A percentile compares a stretch with the other conserved stretches of the same genome.
Conservation (phyloP, 2,329 filamentous ascomycete species). For the Drechslerella coelobrocha region DNA sequence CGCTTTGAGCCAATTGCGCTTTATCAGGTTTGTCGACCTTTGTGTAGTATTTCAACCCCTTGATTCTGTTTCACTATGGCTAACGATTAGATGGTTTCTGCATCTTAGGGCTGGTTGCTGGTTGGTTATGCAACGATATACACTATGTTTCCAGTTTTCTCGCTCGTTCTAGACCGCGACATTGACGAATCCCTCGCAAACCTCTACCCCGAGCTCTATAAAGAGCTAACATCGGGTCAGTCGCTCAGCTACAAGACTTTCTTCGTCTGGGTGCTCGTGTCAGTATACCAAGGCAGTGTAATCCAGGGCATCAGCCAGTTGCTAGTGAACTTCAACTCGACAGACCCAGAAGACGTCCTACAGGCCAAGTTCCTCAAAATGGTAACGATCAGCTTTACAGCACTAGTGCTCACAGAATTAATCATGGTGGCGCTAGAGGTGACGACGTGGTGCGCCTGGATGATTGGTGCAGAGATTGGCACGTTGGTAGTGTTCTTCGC, state of each 20-base stretch:
- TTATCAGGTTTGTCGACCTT: conserved; percentile 66
- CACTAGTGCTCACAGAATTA: conserved; percentile 89
- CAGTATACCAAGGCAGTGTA: conserved; percentile 81
- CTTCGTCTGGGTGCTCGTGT: conserved; percentile 94
- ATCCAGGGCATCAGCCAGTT: conserved; percentile 81
- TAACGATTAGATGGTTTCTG: too few relatives aligned
- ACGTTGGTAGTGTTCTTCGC: conserved; percentile 66
- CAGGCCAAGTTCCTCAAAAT: conserved; percentile 74
- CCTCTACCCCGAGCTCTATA: conserved; percentile 95
- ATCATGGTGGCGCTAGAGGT: conserved; percentile 97
- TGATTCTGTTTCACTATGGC: too few relatives aligned
- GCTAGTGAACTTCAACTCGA: conserved; percentile 63
- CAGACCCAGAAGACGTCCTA: conserved; percentile 69
- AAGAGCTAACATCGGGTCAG: conserved; percentile 88
- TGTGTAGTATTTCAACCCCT: conserved; percentile 63
- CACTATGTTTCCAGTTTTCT: conserved; percentile 90
- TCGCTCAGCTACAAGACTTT: conserved; percentile 91
- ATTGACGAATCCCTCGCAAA: conserved; percentile 93
- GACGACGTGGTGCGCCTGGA: conserved; percentile 94
- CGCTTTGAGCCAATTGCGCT: conserved; percentile 92
- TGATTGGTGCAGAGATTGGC: conserved; percentile 83
- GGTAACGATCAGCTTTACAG: conserved; percentile 90
- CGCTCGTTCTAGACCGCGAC: conserved; percentile 90
- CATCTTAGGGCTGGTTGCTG: conserved; percentile 72
- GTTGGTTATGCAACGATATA: conserved; percentile 97